A percentile compares a stretch with the other conserved stretches of the same genome.
Evolutionary conservation across 2,329 filamentous ascomycete species (phyloP).

Genomic region (Verruconis gallopava): DNA sequence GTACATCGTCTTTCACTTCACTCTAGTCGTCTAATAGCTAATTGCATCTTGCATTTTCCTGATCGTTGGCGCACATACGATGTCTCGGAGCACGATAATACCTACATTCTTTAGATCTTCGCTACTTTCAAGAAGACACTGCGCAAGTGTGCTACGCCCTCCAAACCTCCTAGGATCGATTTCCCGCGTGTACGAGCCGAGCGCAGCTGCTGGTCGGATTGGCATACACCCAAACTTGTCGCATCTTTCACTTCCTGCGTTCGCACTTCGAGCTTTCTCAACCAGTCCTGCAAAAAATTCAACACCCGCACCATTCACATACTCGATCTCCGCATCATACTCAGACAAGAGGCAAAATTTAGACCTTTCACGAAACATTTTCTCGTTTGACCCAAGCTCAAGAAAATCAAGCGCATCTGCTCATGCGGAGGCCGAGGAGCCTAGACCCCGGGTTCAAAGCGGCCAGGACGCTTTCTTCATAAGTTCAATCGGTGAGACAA

Average conservation of each 20-base stretch:
- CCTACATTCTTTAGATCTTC: neutral
- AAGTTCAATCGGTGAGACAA: constrained; percentile 47
- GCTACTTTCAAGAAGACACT: constrained; percentile 6
- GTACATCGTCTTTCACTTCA: too few species aligned
- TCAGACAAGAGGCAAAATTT: constrained; percentile 26
- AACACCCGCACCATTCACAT: constrained; percentile 17
- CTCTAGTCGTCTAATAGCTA: too few species aligned
- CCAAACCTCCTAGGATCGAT: neutral
- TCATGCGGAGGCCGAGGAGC: too few species aligned
- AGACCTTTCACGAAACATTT: constrained; percentile 24
- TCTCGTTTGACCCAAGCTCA: constrained; percentile 17
- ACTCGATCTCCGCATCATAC: constrained; percentile 29
- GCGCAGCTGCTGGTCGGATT: neutral
- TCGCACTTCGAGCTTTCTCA: constrained; percentile 6
- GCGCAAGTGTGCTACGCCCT: constrained; percentile 5
- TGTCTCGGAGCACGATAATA: constrained; percentile 5
- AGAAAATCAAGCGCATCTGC: neutral
- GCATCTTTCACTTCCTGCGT: neutral
- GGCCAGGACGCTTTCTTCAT: constrained; percentile 97
- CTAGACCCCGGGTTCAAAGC: too few species aligned
- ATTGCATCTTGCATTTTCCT: too few species aligned
- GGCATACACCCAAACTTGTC: neutral
- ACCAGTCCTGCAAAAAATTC: constrained; percentile 3
- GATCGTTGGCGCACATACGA: too few species aligned
- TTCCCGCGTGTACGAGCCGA: neutral